A percentile compares a stretch with the other conserved stretches of the same genome.
phyloP scores from a whole-genome alignment of 345 rosid species.

The Brassica incana region DNA sequence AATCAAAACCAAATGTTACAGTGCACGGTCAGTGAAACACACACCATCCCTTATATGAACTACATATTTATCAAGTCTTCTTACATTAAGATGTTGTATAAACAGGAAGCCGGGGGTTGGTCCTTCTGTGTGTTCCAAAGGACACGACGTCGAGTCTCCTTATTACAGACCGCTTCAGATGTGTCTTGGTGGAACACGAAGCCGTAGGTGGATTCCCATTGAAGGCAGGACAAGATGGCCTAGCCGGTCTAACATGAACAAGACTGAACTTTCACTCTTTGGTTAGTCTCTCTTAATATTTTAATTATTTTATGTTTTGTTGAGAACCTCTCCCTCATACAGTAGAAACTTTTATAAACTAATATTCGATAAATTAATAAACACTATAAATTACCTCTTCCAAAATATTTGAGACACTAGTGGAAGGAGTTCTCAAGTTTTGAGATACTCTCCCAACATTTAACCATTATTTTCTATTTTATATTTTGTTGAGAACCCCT shows the following conservation, averaged over 20 bases:
- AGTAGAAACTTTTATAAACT: too few species aligned
- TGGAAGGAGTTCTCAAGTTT: too few species aligned
- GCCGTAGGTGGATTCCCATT: slow-evolving; percentile 87
- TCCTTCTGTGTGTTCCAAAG: slow-evolving; percentile 73
- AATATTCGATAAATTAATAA: too few species aligned
- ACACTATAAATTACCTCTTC: too few species aligned
- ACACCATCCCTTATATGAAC: neutral
- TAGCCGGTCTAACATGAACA: slow-evolving; percentile 69
- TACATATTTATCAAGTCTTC: slow-evolving; percentile 12
- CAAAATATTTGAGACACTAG: too few species aligned
- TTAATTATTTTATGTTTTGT: too few species aligned
- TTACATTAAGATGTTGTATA: slow-evolving; percentile 4
- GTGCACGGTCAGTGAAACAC: slow-evolving; percentile 53
- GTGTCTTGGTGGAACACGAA: slow-evolving; percentile 82
- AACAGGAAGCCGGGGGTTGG: slow-evolving; percentile 78
- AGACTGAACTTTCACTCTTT: slow-evolving; percentile 70
- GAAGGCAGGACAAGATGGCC: slow-evolving; percentile 84
- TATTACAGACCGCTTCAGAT: slow-evolving; percentile 85
- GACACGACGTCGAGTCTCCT: slow-evolving; percentile 85
- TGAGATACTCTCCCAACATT: too few species aligned
- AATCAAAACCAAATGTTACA: slow-evolving; percentile 65
- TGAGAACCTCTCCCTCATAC: too few species aligned
- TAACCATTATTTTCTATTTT: too few species aligned
- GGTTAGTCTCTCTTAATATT: slow-evolving; percentile 49
- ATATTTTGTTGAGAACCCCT: too few species aligned